Conservation (phyloP, 2,329 filamentous ascomycete genomes). For the Paraconiothyrium sp. region DNA sequence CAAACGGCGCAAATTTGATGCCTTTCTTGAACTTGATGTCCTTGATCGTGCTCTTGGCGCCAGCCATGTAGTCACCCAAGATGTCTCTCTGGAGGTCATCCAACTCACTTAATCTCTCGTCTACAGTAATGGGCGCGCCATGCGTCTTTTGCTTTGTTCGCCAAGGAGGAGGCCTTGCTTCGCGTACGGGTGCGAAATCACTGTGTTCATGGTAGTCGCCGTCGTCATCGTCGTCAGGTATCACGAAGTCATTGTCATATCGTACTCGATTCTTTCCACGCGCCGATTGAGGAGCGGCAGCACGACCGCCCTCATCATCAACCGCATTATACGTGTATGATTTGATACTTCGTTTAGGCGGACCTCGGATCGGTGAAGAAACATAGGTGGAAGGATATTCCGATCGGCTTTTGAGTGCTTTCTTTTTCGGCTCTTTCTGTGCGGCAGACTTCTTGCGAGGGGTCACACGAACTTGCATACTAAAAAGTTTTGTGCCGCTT, state of each 20-base stretch:
- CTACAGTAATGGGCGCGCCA: slow-evolving; percentile 68
- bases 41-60: slow-evolving; percentile 69
- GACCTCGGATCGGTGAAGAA: slow-evolving; percentile 68
- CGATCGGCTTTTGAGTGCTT: slow-evolving; percentile 40
- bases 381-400: slow-evolving; percentile 72
- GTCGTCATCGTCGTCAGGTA: slow-evolving; percentile 47
- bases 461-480: slow-evolving; percentile 64
- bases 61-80: slow-evolving; percentile 70
- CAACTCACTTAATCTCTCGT: slow-evolving; percentile 64
- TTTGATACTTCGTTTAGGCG: slow-evolving; percentile 49
- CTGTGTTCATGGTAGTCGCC: slow-evolving; percentile 52
- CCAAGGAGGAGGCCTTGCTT: slow-evolving; percentile 44
- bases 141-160: slow-evolving; percentile 52
- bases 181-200: slow-evolving; percentile 57
- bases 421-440: slow-evolving; percentile 34
- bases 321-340: slow-evolving; percentile 39
- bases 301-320: slow-evolving; percentile 35
- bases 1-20: slow-evolving; percentile 70
- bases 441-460: slow-evolving; percentile 46
- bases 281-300: slow-evolving; percentile 32
- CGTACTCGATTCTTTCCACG: slow-evolving; percentile 40
- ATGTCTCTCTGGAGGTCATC: slow-evolving; percentile 69
- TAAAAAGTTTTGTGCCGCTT: slow-evolving; percentile 48
- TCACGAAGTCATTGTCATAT: slow-evolving; percentile 50
- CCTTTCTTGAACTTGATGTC: slow-evolving; percentile 68